Base-by-base conservation (phyloP, 306 rosid species). In the Sicyos baderoa region DNA sequence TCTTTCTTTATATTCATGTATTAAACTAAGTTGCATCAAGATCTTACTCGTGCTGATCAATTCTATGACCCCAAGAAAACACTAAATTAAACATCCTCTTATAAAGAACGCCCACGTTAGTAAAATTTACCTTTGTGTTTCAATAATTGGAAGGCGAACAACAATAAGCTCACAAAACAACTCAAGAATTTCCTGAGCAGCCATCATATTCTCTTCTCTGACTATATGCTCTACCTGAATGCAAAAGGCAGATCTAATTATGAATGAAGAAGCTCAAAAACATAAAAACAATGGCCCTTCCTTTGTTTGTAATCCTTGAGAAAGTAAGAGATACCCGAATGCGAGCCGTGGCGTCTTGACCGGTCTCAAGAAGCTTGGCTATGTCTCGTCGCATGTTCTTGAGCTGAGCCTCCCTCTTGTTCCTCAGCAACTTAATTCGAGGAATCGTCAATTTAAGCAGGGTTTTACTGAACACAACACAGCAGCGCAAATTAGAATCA, bases 311-410 rank as follows among this genome's bases (percentile, higher is more conserved):
- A n/a, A n/a, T n/a, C n/a, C n/a, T n/a, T n/a, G n/a, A n/a, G n/a
- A n/a, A n/a, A 19, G 35, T 2, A 68, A 37, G 19, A 60, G 58
- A 44, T 84, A 93, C 97, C 85, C 98, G 83, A 53, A 93, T 87
- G 7, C 97, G 92, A 77, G 98, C 98, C 3, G 98, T 89, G 76
- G 98, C 97, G 79, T 93, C 97, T 79, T 93, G 98, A 57, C 98
- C 96, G 65, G 97, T 89, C 82, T 90, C 97, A 77, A 93, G 98
- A 74, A 93, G 89, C 87, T 93, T 93, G 77, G 96, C 96, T 76
- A 93, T 90, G 29, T 90, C 97, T 3, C 94, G 91, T 14, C 98
- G 88, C 98, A 90, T 93, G 80, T 89, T 93, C 82, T 77, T 93
- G 53, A 93, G 55, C 78, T 89, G 98, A 78, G 78, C 78, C 75